Conservation (phyloP, 345 rosid genomes). For the Garcia nutans region DNA sequence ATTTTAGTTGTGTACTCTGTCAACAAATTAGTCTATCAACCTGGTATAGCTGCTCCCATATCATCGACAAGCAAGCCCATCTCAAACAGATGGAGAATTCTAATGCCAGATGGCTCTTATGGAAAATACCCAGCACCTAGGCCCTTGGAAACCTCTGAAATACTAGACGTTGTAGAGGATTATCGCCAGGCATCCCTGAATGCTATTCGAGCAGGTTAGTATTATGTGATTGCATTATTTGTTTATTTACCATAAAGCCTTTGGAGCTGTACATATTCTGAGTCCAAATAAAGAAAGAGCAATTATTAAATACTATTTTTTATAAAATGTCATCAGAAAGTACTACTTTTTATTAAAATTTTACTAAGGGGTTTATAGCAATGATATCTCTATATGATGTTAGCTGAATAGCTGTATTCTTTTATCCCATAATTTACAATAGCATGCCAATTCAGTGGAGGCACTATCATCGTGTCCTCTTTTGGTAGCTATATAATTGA, state of each 20-base stretch:
- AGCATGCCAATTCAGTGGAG: not conserved
- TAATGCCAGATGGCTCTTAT: slow-evolving; percentile 56
- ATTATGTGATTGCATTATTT: not conserved
- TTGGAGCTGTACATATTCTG: not conserved
- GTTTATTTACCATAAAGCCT: not conserved
- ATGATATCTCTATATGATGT: slow-evolving; percentile 8
- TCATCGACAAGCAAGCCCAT: slow-evolving; percentile 66
- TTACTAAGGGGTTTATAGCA: not conserved
- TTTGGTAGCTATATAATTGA: not conserved
- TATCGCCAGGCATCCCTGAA: slow-evolving; percentile 62
- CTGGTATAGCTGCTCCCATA: slow-evolving; percentile 64
- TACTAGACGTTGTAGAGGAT: slow-evolving; percentile 48
- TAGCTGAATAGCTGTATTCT: not conserved
- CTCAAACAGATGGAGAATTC: slow-evolving; percentile 63
- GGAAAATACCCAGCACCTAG: slow-evolving; percentile 51
- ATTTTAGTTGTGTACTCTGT: not conserved
- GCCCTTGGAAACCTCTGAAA: slow-evolving; percentile 45
- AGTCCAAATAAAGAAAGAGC: not conserved
- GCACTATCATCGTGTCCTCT: not conserved
- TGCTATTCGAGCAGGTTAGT: slow-evolving; percentile 73
- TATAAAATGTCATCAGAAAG: not conserved
- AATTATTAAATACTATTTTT: not conserved
- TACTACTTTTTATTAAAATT: not conserved
- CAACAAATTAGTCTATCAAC: slow-evolving; percentile 60
- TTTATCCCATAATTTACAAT: not conserved